phyloP scores from a whole-genome alignment of 306 rosid species.

The Medicago ruthenica region DNA sequence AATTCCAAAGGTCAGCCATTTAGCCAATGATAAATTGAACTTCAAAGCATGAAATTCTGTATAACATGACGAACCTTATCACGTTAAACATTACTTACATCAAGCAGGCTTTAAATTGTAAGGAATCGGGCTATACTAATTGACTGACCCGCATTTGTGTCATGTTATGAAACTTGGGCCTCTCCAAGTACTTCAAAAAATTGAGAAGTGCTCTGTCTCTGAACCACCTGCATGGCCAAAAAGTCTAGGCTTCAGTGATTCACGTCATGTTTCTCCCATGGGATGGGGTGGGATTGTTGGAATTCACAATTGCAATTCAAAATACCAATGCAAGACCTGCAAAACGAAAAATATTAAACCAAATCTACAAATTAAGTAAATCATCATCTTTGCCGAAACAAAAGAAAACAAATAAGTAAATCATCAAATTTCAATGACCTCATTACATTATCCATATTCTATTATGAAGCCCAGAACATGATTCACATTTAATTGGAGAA shows the following conservation, averaged over 20 bases:
- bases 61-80: neutral
- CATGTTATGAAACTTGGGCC: neutral
- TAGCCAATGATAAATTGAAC: conserved; percentile 18
- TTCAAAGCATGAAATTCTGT: conserved; percentile 24
- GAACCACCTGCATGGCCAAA: conserved; percentile 43
- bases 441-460: neutral
- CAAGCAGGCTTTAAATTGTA: neutral
- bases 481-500: neutral
- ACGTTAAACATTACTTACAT: conserved; percentile 21
- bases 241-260: conserved; percentile 28
- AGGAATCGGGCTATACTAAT: neutral
- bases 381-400: neutral
- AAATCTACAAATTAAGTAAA: neutral
- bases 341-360: neutral
- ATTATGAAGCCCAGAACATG: neutral
- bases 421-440: conserved; percentile 1
- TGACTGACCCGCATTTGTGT: neutral
- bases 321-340: conserved; percentile 7
- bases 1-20: conserved; percentile 4
- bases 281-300: neutral
- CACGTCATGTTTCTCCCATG: neutral
- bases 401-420: neutral
- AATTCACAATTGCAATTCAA: conserved; percentile 25
- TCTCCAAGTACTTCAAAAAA: conserved; percentile 18
- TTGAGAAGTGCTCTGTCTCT: conserved; percentile 14